Base-by-base conservation (phyloP, 345 rosid species). In the Melaleuca quinquenervia region DNA sequence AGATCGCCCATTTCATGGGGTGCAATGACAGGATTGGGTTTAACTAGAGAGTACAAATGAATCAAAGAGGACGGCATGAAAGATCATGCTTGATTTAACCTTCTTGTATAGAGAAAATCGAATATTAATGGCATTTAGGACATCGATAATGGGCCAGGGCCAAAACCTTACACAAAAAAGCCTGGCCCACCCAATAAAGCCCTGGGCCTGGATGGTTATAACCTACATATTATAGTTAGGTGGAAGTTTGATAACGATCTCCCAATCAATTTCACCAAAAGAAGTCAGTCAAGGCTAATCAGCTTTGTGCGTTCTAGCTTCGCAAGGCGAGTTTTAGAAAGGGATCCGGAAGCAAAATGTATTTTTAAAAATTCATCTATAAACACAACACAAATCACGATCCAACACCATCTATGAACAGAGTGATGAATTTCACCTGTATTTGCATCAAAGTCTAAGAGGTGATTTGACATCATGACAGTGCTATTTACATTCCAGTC, bases 101-200 rank as follows among this genome's bases (percentile, higher is more conserved):
- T 2, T 64, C n/a, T 32, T 64, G 45, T 32, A 5, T 16, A 32
- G 22, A 16, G 41, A 32, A 64, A 64, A 64, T 32, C 45, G 10
- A 3, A 32, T 64, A 32, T 64, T 20, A 29, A 16, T 32, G 24
- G 41, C 76, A 2, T 14, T 32, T 64, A 9, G 11, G 22, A 45
- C 4, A 45, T 32, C 6, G 2, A 64, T 16, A 32, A 64, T 9
- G 24, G 12, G 48, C 32, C 18, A 1, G 44, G 48, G 48, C 78
- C 45, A 16, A 32, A 16, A 36, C 4, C 48, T 32, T 70, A 64
- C 6, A 1, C 16, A 5, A 22, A 32, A 64, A 64, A 32, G 3
- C 3, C 6, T 1, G 45, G 36, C 24, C 3, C 0, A 6, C 78
- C 3, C 20, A 29, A 32, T 32, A 12, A 1, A 0, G 78, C 21